Evolutionary conservation across 352 stramenopile species (phyloP), one percentile per base, ranked within the genome.

Genomic region (Pythium vanterpoolii): DNA sequence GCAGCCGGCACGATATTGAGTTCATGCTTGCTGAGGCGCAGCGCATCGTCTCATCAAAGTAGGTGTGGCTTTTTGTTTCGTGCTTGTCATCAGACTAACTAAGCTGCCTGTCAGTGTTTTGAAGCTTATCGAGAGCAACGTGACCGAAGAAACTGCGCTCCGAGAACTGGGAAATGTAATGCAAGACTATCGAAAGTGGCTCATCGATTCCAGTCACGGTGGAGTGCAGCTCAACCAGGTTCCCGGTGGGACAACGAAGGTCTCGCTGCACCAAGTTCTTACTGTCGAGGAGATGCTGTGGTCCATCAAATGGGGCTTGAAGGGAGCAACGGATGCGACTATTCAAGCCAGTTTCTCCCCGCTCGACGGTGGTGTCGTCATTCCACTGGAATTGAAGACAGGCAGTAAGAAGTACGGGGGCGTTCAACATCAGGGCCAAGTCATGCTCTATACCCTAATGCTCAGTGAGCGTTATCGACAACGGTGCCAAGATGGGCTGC

Each of bases 401-500:
- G 89, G 89, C 11, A 95, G 79, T 46, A 87, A 89, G 52, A 59
- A 59, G 34, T 87, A 83, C 43, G 56, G 56, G 16, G 64, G 69
- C 7, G 62, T 74, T 8, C 73, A 93, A 24, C 83, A 95, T 51
- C 71, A 84, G 42, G 87, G 81, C 11, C 89, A 97, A 83, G 86
- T 97, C 14, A 92, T 96, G 31, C 48, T 96, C 36, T 96, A 97
- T 45, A 95, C 83, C 5, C 62, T 97, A 23, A 62, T 97, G 30
- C 56, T 92, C 10, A 84, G 79, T 23, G 82, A 94, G 51, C 85
- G 87, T 3, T 96, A 95, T 67, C 72, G 62, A 18, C 79, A 82
- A 56, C 51, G 43, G 8, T 84, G 77, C 23, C 69, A 78, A 36
- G 68, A 92, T 23, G 84, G 79, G 10, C 62, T 93, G 30, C 68